phyloP scores from a whole-genome alignment of 305 asterid genomes.

The Solanum hybrid region DNA sequence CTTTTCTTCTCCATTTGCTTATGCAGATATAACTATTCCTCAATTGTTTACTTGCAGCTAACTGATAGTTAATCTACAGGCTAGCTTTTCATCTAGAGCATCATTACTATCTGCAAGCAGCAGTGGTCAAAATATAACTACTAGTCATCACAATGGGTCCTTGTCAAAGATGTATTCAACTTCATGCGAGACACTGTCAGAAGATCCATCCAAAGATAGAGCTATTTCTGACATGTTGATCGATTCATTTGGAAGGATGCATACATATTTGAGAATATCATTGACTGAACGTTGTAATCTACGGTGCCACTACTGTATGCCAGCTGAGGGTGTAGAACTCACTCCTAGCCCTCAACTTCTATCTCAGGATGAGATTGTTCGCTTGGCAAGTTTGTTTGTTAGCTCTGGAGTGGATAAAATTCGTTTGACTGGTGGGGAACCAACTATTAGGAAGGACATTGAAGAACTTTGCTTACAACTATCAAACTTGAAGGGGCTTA shows the following conservation, averaged over 20 bases:
- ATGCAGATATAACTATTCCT: background rate
- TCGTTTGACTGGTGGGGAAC: constrained; percentile 97
- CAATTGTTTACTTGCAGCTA: background rate
- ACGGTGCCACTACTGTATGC: constrained; percentile 97
- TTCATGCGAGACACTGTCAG: constrained; percentile 34
- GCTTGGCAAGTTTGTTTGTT: constrained; percentile 65
- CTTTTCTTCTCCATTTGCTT: background rate
- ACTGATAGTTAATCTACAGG: constrained; percentile 32
- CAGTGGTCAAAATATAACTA: constrained; percentile 16
- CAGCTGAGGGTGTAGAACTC: constrained; percentile 89
- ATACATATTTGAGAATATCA: constrained; percentile 86
- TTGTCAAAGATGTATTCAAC: constrained; percentile 30
- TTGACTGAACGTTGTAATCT: constrained; percentile 90
- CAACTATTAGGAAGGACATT: constrained; percentile 71
- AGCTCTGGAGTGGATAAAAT: constrained; percentile 82
- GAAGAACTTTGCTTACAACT: constrained; percentile 72
- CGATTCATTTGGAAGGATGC: constrained; percentile 88
- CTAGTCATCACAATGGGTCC: constrained; percentile 21
- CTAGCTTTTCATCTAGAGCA: constrained; percentile 14
- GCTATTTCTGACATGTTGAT: constrained; percentile 55
- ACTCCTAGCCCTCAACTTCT: constrained; percentile 60
- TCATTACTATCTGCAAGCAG: constrained; percentile 19
- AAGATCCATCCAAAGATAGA: constrained; percentile 34
- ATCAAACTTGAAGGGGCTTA: constrained; percentile 62
- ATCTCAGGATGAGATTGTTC: constrained; percentile 61